Percentiles rank a stretch among this genome's conserved stretches.
phyloP scores from a whole-genome alignment of 371 early-diverging fungal species.

The Batrachochytrium dendrobatidis region DNA sequence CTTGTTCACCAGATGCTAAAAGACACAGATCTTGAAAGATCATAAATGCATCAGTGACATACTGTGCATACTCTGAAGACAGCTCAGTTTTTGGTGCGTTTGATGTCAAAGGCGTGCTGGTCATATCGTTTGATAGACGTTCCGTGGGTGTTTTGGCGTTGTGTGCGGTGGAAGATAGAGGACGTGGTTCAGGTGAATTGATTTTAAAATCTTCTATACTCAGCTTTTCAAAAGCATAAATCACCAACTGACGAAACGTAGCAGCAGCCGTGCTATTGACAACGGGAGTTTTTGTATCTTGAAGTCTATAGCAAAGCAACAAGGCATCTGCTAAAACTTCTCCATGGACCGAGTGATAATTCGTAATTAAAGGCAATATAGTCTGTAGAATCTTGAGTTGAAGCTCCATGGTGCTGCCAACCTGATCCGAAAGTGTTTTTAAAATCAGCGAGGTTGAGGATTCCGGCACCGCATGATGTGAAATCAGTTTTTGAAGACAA shows the following conservation, averaged over 20 bases:
- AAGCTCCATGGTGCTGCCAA: constrained; percentile 66
- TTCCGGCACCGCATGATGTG: constrained; percentile 76
- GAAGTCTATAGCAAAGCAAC: constrained; percentile 78
- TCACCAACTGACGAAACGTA: constrained; percentile 85
- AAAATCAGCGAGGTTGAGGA: constrained; percentile 64
- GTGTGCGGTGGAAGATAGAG: no score
- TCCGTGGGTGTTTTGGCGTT: no score
- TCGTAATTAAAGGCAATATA: constrained; percentile 77
- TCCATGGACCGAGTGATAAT: constrained; percentile 71
- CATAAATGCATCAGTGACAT: not conserved
- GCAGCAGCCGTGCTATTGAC: constrained; percentile 94
- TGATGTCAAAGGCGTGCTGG: not conserved
- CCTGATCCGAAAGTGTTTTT: constrained; percentile 63
- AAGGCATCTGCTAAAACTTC: constrained; percentile 79
- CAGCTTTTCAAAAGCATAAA: constrained; percentile 90
- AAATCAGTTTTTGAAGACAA: constrained; percentile 79
- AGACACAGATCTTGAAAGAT: constrained; percentile 35
- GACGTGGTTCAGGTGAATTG: no score
- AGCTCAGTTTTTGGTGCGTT: constrained; percentile 1
- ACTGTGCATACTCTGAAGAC: not conserved
- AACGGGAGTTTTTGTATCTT: constrained; percentile 75
- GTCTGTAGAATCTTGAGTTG: constrained; percentile 92
- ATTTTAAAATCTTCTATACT: constrained; percentile 9
- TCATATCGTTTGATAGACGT: not conserved
- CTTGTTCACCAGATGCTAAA: constrained; percentile 30